Evolutionary conservation across 768 basidiomycete species (phyloP).

Genomic region (Saitozyma sp.): DNA sequence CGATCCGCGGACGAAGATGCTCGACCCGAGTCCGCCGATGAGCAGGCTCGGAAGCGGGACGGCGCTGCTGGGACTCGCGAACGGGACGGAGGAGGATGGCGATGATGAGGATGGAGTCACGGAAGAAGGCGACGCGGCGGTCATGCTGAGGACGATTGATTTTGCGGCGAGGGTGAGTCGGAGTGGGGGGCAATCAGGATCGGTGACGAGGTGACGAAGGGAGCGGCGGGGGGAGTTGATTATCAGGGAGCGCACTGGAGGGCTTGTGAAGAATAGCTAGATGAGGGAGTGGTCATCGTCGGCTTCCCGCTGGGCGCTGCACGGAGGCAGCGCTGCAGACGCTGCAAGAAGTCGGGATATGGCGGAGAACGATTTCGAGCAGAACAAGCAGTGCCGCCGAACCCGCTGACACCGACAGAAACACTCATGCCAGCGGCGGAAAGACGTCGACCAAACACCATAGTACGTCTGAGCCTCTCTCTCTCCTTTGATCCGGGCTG

Average conservation of each 20-base stretch:
- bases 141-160: constrained; percentile 41
- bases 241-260: too few relatives aligned
- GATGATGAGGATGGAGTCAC: constrained; percentile 2
- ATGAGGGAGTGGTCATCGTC: too few relatives aligned
- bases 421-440: constrained; percentile 49
- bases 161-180: constrained; percentile 48
- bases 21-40: constrained; percentile 24
- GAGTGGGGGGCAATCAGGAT: neutral
- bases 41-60: constrained; percentile 5
- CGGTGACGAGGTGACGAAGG: too few relatives aligned
- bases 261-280: too few relatives aligned
- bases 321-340: too few relatives aligned
- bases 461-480: constrained; percentile 29
- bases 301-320: too few relatives aligned
- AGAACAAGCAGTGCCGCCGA: too few relatives aligned
- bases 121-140: constrained; percentile 26
- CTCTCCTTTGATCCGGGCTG: neutral
- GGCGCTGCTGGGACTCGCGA: neutral
- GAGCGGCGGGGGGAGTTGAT: neutral
- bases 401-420: constrained; percentile 26
- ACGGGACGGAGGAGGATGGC: neutral
- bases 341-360: too few relatives aligned
- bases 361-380: too few relatives aligned
- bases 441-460: constrained; percentile 49
- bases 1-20: constrained; percentile 20